These are phyloP conservation scores for Candida mesenterica DNA, from an alignment of 1,139 yeast genomes.

Conservation along the genomic window DNA sequence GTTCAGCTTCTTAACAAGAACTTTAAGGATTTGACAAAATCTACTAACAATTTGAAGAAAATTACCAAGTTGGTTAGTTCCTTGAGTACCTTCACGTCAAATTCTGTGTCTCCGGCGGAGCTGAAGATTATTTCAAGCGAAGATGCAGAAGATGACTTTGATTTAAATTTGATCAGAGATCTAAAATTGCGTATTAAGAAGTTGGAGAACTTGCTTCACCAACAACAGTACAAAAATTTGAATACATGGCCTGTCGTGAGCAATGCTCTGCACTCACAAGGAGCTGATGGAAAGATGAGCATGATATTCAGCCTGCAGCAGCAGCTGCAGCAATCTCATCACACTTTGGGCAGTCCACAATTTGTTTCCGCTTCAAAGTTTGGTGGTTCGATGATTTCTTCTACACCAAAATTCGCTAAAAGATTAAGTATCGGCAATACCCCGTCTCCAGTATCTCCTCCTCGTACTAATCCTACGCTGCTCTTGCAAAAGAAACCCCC, in stretches of 20 bases:
- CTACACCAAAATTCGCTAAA: background rate
- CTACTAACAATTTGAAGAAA: conserved; percentile 39
- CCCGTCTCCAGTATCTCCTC: conserved; percentile 1
- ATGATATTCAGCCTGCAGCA: conserved; percentile 17
- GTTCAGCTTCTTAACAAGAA: conserved; percentile 45
- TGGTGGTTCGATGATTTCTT: background rate
- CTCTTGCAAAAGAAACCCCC: conserved; percentile 4
- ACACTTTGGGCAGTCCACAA: background rate
- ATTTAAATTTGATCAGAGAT: conserved; percentile 48
- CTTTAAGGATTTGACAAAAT: conserved; percentile 42
- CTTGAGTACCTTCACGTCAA: conserved; percentile 29
- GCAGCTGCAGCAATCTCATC: background rate
- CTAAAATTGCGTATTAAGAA: conserved; percentile 60
- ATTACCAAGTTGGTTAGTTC: conserved; percentile 37
- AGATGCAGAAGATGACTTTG: conserved; percentile 22
- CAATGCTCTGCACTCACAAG: conserved; percentile 2
- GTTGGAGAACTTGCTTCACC: conserved; percentile 65
- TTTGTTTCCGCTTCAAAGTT: background rate
- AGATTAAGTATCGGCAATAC: no score
- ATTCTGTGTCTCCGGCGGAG: conserved; percentile 6
- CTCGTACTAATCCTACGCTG: conserved; percentile 6
- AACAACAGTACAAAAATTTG: conserved; percentile 57
- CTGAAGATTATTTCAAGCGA: conserved; percentile 7
- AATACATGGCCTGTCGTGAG: conserved; percentile 52
- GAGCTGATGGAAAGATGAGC: conserved; percentile 19